A percentile compares a stretch with the other conserved stretches of the same genome.
phyloP scores from a whole-genome alignment of 2,329 filamentous ascomycete species.

The Penicillium crustosum region DNA sequence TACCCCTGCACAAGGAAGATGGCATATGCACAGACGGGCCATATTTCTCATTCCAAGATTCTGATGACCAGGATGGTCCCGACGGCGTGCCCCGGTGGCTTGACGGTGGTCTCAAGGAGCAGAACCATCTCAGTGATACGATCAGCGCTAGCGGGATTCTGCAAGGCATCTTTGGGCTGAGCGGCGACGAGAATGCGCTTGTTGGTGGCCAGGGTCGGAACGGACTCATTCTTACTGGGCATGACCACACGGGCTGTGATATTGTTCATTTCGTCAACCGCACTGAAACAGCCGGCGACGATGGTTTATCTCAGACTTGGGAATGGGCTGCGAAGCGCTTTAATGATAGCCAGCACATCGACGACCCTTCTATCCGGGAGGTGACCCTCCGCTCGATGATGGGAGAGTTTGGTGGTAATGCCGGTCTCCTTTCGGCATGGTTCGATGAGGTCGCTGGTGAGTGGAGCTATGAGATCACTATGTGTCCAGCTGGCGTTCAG shows the following conservation, averaged over 20 bases:
- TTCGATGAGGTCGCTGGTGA: constrained; percentile 67
- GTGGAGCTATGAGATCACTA: constrained; percentile 80
- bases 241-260: constrained; percentile 94
- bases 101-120: constrained; percentile 65
- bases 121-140: constrained; percentile 79
- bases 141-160: constrained; percentile 70
- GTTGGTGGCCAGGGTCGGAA: constrained; percentile 65
- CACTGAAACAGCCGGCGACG: constrained; percentile 12
- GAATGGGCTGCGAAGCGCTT: constrained; percentile 41
- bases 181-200: constrained; percentile 58
- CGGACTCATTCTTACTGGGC: constrained; percentile 84
- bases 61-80: constrained; percentile 63
- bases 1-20: constrained; percentile 79
- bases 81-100: constrained; percentile 38
- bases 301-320: constrained; percentile 20
- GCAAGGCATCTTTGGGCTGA: constrained; percentile 80
- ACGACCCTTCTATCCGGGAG: constrained; percentile 64
- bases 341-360: constrained; percentile 1
- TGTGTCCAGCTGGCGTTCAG: constrained; percentile 78
- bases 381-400: constrained; percentile 98
- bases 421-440: constrained; percentile 84
- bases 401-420: constrained; percentile 92
- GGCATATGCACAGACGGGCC: constrained; percentile 84
- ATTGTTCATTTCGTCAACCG: constrained; percentile 79
- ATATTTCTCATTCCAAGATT: constrained; percentile 74